A percentile compares a stretch with the other conserved stretches of the same genome.
Evolutionary conservation across 2,329 filamentous ascomycete genomes (phyloP).

Genomic region (Remersonia thermophila): DNA sequence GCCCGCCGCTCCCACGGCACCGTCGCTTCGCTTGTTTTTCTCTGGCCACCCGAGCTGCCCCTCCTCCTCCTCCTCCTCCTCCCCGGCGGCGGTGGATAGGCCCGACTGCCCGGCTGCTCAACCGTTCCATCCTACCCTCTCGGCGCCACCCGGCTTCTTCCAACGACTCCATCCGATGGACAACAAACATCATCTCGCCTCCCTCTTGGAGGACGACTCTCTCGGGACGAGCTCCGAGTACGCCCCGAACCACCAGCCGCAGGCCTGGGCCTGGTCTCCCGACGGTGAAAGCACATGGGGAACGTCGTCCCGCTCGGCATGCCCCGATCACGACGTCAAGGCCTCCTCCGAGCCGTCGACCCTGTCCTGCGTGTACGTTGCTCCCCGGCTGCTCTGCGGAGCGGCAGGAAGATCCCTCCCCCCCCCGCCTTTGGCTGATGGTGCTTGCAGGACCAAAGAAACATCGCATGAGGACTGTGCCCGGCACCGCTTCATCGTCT

Average conservation of each 20-base stretch:
- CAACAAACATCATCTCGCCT: constrained; percentile 16
- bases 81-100: too few relatives aligned
- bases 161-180: constrained; percentile 12
- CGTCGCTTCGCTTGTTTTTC: too few relatives aligned
- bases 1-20: too few relatives aligned
- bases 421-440: constrained; percentile 8
- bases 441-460: constrained; percentile 28
- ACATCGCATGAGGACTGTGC: constrained; percentile 37
- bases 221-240: constrained; percentile 8
- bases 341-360: constrained; percentile 3
- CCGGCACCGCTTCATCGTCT: constrained; percentile 42
- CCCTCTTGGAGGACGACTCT: constrained; percentile 17
- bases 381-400: too few relatives aligned
- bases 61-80: too few relatives aligned
- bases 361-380: constrained; percentile 21
- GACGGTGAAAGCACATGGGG: constrained; percentile 3
- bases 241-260: constrained; percentile 6
- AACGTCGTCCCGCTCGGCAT: constrained; percentile 8
- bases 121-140: too few relatives aligned
- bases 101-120: too few relatives aligned
- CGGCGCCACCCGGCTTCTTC: background rate
- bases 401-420: too few relatives aligned
- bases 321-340: constrained; percentile 4
- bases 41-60: too few relatives aligned
- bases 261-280: background rate